Evolutionary conservation across 805 yeast species (phyloP).

Genomic region (Ogataea siamensis): DNA sequence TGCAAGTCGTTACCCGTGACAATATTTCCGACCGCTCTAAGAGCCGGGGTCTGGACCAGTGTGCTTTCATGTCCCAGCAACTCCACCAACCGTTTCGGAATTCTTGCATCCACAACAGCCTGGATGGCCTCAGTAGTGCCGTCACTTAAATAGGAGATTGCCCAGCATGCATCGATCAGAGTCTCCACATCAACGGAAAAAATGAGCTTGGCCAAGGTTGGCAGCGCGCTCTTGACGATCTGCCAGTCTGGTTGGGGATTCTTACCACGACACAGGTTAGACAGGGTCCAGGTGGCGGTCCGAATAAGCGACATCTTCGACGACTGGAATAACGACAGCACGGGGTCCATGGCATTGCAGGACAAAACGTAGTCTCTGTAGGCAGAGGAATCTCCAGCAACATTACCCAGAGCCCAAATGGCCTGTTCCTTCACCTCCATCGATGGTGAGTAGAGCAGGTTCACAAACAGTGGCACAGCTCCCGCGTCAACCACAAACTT

Average conservation of each 20-base stretch:
- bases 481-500: conserved; percentile 86
- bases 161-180: conserved; percentile 98
- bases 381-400: conserved; percentile 93
- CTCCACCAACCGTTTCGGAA: conserved; percentile 92
- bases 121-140: conserved; percentile 92
- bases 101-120: conserved; percentile 94
- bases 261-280: conserved; percentile 95
- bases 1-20: conserved; percentile 96
- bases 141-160: conserved; percentile 90
- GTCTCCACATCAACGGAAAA: conserved; percentile 92
- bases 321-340: conserved; percentile 71
- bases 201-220: conserved; percentile 86
- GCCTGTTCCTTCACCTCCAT: conserved; percentile 97
- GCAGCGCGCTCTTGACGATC: conserved; percentile 80
- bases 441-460: conserved; percentile 74
- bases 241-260: conserved; percentile 96
- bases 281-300: conserved; percentile 97
- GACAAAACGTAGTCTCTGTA: conserved; percentile 87
- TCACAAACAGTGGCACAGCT: conserved; percentile 90
- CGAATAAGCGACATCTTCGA: conserved; percentile 87
- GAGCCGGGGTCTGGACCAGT: conserved; percentile 92
- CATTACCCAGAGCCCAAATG: conserved; percentile 98
- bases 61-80: conserved; percentile 80
- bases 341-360: conserved; percentile 87
- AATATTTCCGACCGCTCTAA: conserved; percentile 96